Percentiles rank a stretch among this genome's conserved stretches.
Conservation (phyloP, 192 early-diverging fungal genomes). For the Rhizophagus prolifer region DNA sequence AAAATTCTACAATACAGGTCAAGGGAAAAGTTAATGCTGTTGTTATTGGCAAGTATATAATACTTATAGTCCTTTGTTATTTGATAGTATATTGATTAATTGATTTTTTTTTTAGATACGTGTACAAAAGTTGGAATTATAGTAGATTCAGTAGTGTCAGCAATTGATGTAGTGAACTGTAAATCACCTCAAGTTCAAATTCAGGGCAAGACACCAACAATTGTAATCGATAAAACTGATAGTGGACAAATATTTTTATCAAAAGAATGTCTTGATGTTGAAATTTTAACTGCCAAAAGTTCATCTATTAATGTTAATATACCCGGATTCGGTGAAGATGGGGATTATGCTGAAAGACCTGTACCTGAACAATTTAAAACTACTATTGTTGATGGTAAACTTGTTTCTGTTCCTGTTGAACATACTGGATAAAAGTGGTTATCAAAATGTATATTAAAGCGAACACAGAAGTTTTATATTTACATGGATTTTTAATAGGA, state of each 20-base stretch:
- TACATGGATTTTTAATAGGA: too few species aligned
- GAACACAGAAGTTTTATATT: background rate
- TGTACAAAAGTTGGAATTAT: slow-evolving; percentile 88
- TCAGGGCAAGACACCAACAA: slow-evolving; percentile 77
- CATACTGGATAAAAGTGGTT: slow-evolving; percentile 60
- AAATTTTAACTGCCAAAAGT: slow-evolving; percentile 92
- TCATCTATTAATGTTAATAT: slow-evolving; percentile 88
- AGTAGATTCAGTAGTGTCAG: slow-evolving; percentile 79
- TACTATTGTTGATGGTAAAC: slow-evolving; percentile 76
- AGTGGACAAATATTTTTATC: slow-evolving; percentile 89
- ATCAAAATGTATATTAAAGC: background rate
- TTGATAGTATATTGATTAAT: background rate
- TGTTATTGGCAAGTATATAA: slow-evolving; percentile 62
- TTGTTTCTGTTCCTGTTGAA: slow-evolving; percentile 82
- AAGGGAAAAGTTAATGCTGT: slow-evolving; percentile 92
- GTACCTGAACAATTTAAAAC: slow-evolving; percentile 94
- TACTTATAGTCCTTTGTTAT: background rate
- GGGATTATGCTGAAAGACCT: slow-evolving; percentile 78
- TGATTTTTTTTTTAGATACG: slow-evolving; percentile 53
- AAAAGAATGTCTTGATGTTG: slow-evolving; percentile 67
- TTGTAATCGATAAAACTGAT: slow-evolving; percentile 91
- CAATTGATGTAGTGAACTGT: slow-evolving; percentile 89
- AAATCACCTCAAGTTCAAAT: slow-evolving; percentile 87
- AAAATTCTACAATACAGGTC: slow-evolving; percentile 85
- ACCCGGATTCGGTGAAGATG: slow-evolving; percentile 51